Evolutionary conservation across 1,284 basidiomycete species (phyloP), one percentile per base, ranked within the genome.

Genomic region (Xerocomus amazonicus): DNA sequence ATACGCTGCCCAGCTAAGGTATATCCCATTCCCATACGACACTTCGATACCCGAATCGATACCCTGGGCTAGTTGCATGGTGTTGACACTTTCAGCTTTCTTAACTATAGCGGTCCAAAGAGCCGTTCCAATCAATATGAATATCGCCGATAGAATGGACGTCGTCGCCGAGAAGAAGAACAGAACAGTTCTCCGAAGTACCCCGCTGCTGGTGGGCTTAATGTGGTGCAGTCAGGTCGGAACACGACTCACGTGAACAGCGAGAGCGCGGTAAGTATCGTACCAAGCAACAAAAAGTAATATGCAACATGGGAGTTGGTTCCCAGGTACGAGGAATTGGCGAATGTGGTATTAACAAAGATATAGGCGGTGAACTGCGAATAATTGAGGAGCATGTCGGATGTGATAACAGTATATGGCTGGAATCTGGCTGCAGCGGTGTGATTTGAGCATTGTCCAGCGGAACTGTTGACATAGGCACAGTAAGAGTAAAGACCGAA

Each of bases 401-500:
- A 72, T 28, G 77, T 75, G 51, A 90, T 74, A 40, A 73, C 73
- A 32, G 75, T 70, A 61, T 78, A 85, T 16, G 87, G 88, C 47
- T 74, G 68, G 61, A 84, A 87, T 52, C 72, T 73, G 56, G 73
- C 71, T 31, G 78, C 86, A 34, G 77, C 68, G 31, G 81, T 79
- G 40, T 73, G 67, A 60, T 83, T 84, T 37, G 82, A 78, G 66
- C 89, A 90, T 44, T 69, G 75, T 32, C 88, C 89, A 28, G 72
- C 71, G 23, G 75, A 75, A 35, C 68, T 66, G 55, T 82, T 77
- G 58, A 84, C 69, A 60, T 83, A 90, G 58, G 75, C 87, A 57
- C 87, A 90, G 63, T 87, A 79, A 17, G 81, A 80, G 70, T 91
- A 91, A 35, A 91, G 72, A 19, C 88, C 88, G 57, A 86, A 91